Percentiles rank a stretch among this genome's conserved stretches.
phyloP scores from a whole-genome alignment of 371 early-diverging fungal species.

The Quaeritorhiza haematococci region DNA sequence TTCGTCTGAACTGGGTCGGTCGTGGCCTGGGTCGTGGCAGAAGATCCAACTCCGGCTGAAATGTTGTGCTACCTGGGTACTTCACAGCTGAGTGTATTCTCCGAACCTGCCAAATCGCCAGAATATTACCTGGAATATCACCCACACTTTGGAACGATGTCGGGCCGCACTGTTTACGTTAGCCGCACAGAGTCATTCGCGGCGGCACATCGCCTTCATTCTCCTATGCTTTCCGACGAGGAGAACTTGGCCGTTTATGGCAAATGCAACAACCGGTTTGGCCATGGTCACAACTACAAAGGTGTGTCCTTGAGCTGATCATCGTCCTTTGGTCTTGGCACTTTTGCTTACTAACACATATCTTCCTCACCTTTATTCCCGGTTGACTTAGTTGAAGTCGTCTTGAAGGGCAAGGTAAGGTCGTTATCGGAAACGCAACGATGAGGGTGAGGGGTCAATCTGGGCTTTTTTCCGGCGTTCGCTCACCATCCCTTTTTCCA shows the following conservation, averaged over 20 bases:
- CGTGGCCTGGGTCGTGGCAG: no score
- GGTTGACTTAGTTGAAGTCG: conserved; percentile 68
- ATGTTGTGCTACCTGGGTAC: no score
- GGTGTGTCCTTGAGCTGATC: conserved; percentile 8
- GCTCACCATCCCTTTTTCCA: neutral
- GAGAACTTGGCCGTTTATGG: conserved; percentile 74
- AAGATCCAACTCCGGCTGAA: no score
- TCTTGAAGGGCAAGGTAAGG: conserved; percentile 59
- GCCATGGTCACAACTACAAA: conserved; percentile 89
- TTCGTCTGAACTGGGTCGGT: no score
- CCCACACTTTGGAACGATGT: no score
- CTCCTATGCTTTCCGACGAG: conserved; percentile 58
- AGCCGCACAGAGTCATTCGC: conserved; percentile 76
- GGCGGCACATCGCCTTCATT: conserved; percentile 84
- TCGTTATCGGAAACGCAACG: neutral
- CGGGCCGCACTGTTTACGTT: no score
- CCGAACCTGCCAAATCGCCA: no score
- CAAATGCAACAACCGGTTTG: conserved; percentile 81
- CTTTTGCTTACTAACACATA: neutral
- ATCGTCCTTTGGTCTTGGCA: neutral
- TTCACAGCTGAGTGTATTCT: no score
- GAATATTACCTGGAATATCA: no score
- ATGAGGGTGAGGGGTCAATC: neutral
- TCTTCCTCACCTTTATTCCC: neutral
- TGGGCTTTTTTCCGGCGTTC: neutral